Evolutionary conservation across 805 yeast species (phyloP).

Genomic region (Diddensiella caesifluorescens): DNA sequence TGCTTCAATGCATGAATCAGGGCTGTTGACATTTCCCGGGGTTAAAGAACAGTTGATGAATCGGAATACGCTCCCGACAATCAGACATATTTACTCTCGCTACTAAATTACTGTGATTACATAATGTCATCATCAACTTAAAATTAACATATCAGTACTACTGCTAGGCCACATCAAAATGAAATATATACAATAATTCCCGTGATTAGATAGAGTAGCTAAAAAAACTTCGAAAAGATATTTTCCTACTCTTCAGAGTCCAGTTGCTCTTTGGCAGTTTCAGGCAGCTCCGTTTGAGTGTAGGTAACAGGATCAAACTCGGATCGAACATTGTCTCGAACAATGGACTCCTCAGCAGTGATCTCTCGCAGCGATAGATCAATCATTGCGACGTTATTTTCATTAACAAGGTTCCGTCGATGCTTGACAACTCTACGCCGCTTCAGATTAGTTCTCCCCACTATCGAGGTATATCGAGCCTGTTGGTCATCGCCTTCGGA

Average conservation of each 20-base stretch:
- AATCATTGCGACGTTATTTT: slow-evolving; percentile 55
- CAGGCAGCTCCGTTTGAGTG: slow-evolving; percentile 55
- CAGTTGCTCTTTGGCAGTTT: slow-evolving; percentile 35
- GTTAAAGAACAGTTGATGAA: too few relatives aligned
- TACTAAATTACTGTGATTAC: too few relatives aligned
- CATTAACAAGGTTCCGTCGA: slow-evolving; percentile 45
- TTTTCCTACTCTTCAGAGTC: too few relatives aligned
- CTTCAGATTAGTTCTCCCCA: slow-evolving; percentile 73
- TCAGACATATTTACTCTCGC: too few relatives aligned
- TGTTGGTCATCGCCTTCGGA: slow-evolving; percentile 41
- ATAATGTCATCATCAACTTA: too few relatives aligned
- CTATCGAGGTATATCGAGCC: slow-evolving; percentile 73
- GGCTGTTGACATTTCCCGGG: slow-evolving; percentile 21
- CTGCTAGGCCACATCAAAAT: too few relatives aligned
- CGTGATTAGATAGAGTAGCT: too few relatives aligned
- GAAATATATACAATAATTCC: too few relatives aligned
- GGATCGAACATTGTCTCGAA: slow-evolving; percentile 63
- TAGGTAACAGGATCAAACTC: slow-evolving; percentile 75
- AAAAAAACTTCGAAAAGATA: too few relatives aligned
- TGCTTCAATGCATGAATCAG: slow-evolving; percentile 12
- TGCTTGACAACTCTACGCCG: slow-evolving; percentile 70
- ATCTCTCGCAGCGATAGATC: slow-evolving; percentile 66
- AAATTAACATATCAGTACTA: too few relatives aligned
- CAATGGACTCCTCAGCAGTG: slow-evolving; percentile 59
- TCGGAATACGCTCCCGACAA: too few relatives aligned